phyloP scores from a whole-genome alignment of 352 stramenopile species.

The Phytophthora constricta region DNA sequence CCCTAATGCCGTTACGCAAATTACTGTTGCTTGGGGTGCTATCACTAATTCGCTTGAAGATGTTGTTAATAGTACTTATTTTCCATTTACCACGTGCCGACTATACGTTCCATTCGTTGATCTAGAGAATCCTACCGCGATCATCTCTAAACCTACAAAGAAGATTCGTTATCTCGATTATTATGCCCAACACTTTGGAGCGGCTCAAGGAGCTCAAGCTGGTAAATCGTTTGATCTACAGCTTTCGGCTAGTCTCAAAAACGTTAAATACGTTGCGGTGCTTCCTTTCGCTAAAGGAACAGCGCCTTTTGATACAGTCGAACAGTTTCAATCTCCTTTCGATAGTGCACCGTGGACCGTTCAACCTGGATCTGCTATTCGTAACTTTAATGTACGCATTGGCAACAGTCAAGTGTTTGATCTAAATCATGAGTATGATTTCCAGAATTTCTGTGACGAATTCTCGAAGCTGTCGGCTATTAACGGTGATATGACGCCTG shows the following conservation, averaged over 20 bases:
- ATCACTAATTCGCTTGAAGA: neutral
- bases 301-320: neutral
- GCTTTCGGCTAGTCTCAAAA: neutral
- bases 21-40: neutral
- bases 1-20: neutral
- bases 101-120: neutral
- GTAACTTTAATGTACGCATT: conserved; percentile 22
- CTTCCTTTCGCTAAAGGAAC: neutral
- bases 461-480: conserved; percentile 28
- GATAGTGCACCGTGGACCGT: conserved; percentile 18
- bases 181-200: neutral
- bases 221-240: neutral
- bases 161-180: neutral
- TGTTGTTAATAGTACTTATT: neutral
- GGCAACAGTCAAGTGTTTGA: conserved; percentile 26
- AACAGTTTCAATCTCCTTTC: conserved; percentile 16
- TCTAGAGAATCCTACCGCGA: neutral
- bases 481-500: conserved; percentile 29
- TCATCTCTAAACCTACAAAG: neutral
- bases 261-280: neutral
- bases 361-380: conserved; percentile 13
- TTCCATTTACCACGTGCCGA: neutral
- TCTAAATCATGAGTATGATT: conserved; percentile 34
- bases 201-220: neutral
- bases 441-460: conserved; percentile 20